These are phyloP conservation scores for Fusarium sp. DNA, from an alignment of 2,329 filamentous ascomycete species.

Conservation along the genomic window DNA sequence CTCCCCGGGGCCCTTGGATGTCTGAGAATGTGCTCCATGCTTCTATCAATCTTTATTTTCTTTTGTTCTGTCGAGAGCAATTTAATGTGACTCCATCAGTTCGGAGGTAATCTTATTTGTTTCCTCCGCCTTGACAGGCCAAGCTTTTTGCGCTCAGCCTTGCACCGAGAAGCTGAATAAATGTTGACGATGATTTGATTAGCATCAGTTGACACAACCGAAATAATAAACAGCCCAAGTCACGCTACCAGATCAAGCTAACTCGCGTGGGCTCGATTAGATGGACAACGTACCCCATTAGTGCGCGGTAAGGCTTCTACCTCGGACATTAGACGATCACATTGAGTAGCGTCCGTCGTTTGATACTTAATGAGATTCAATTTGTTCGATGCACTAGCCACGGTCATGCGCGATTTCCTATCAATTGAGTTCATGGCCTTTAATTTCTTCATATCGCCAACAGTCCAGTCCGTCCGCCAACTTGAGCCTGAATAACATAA, in stretches of 20 bases:
- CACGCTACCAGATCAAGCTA: background rate
- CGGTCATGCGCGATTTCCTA: slow-evolving; percentile 24
- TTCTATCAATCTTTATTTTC: background rate
- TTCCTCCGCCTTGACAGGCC: slow-evolving; percentile 3
- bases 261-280: slow-evolving; percentile 2
- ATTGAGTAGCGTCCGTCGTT: slow-evolving; percentile 1
- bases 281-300: background rate
- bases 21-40: background rate
- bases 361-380: slow-evolving; percentile 27
- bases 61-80: slow-evolving; percentile 2
- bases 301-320: slow-evolving; percentile 6
- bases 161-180: background rate
- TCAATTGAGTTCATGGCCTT: slow-evolving; percentile 9
- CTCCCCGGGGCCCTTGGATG: background rate
- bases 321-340: slow-evolving; percentile 14
- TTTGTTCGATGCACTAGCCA: slow-evolving; percentile 31
- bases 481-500: background rate
- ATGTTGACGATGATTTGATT: background rate
- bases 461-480: background rate
- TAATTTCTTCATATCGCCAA: slow-evolving; percentile 21
- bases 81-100: slow-evolving; percentile 1
- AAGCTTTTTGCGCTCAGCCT: slow-evolving; percentile 3
- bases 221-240: background rate
- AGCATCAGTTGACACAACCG: background rate
- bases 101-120: background rate